A percentile compares a stretch with the other conserved stretches of the same genome.
These are phyloP conservation scores for Capsicum pubescens DNA, from an alignment of 257 asterid genomes.

Conservation along the genomic window DNA sequence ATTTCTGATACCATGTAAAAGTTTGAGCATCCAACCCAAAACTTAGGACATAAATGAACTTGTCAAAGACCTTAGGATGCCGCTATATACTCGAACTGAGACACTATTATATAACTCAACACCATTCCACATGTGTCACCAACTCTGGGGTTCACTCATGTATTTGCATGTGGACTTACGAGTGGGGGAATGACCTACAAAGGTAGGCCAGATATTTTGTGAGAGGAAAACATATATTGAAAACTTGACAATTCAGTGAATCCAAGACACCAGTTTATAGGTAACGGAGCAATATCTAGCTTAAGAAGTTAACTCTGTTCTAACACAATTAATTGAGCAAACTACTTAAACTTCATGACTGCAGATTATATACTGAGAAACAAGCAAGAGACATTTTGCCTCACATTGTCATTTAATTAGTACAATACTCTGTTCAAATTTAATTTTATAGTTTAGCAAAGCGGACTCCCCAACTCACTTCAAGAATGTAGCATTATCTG, in stretches of 20 bases:
- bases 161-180: constrained; percentile 6
- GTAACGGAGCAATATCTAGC: not conserved
- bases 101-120: not conserved
- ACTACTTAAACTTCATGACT: constrained; percentile 5
- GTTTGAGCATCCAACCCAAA: constrained; percentile 9
- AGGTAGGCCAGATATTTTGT: not conserved
- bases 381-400: not conserved
- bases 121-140: constrained; percentile 2
- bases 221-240: not conserved
- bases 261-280: not conserved
- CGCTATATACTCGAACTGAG: not conserved
- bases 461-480: not conserved
- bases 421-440: constrained; percentile 5
- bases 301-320: not conserved
- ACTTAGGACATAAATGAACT: not conserved
- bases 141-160: constrained; percentile 5
- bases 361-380: not conserved
- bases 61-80: not conserved
- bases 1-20: not conserved
- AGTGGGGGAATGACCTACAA: constrained; percentile 25
- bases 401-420: not conserved
- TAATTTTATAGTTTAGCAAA: constrained; percentile 19
- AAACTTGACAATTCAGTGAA: constrained; percentile 14
- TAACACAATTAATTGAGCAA: not conserved
- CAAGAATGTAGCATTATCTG: constrained; percentile 7